Base-by-base conservation (phyloP, 129 eudicot genomes). In the Helichrysum umbraculigerum region DNA sequence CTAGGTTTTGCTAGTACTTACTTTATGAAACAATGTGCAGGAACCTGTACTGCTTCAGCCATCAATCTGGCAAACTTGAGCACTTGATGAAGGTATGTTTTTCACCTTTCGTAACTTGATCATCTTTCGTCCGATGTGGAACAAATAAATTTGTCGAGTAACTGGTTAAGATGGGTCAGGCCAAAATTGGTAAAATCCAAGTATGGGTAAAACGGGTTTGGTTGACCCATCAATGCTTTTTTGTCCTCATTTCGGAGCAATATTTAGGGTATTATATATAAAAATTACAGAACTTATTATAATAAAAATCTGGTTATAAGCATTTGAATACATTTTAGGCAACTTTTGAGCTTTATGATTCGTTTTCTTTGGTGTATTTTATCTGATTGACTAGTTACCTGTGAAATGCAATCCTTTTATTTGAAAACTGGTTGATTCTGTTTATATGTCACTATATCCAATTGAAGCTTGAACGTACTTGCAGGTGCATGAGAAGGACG, bases 401-500 rank as follows among this genome's bases (percentile, higher is more conserved):
- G 5, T 34, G 6, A 34, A 34, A 34, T 34, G 28, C 28, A 25
- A 25, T 25, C 37, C 7, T 34, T 34, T 5, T 34, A 34, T 34
- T 1, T 32, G 4, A 34, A 6, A 34, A 34, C 5, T 0, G 37
- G 37, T 4, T 34, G 44, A 71, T 22, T 25, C 28, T 25, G 28
- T 25, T 25, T 25, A 25, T 19, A 54, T 56, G 20, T 34, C 25
- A 39, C 8, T 73, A 29, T 20, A 28, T 33, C 30, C 5, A 59
- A 22, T 0, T 39, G 14, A 22, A 35, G 22, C 59, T 59, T 25
- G 69, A 59, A 73, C n/a, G 51, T 28, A 63, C 29, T 35, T 34
- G 67, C 89, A 93, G 98, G 97, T 95, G 59, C 99, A 95, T 61
- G 99, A 95, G 78, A 95, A 95, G 89, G 99, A 95, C 56, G 97